Evolutionary conservation across 768 basidiomycete species (phyloP).

Genomic region (Pleurotus pulmonarius): DNA sequence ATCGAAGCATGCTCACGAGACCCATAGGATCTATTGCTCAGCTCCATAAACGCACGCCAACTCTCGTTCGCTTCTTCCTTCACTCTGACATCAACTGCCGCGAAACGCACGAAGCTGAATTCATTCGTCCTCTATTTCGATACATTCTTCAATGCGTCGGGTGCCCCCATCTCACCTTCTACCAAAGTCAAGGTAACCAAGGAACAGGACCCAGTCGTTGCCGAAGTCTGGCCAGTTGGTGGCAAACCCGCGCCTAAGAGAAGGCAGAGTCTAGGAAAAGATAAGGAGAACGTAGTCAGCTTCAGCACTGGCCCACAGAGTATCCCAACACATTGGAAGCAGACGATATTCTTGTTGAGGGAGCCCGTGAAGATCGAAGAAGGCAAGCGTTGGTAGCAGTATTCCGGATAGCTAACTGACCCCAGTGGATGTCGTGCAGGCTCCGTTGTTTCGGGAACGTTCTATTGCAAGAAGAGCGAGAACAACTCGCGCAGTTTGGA

Average conservation of each 20-base stretch:
- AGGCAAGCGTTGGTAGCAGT: constrained; percentile 41
- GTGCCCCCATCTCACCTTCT: constrained; percentile 46
- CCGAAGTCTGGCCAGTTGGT: constrained; percentile 78
- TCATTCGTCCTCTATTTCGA: constrained; percentile 93
- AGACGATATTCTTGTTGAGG: constrained; percentile 83
- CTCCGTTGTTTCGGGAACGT: constrained; percentile 70
- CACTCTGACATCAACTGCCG: constrained; percentile 60
- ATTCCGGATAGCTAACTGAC: neutral
- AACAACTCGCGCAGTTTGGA: constrained; percentile 85
- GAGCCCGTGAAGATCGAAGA: constrained; percentile 75
- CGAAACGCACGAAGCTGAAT: constrained; percentile 62
- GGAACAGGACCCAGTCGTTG: constrained; percentile 59
- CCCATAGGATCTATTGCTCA: constrained; percentile 71
- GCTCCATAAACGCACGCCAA: constrained; percentile 58
- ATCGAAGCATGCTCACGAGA: neutral
- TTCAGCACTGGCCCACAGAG: constrained; percentile 92
- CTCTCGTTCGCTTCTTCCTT: constrained; percentile 82
- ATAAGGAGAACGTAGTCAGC: constrained; percentile 53
- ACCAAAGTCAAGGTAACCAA: constrained; percentile 53
- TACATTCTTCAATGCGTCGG: constrained; percentile 76
- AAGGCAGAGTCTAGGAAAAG: constrained; percentile 49
- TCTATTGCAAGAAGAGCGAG: constrained; percentile 77
- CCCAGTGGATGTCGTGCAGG: constrained; percentile 38
- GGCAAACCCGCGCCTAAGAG: constrained; percentile 59
- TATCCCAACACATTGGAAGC: constrained; percentile 94